Percentiles rank a stretch among this genome's conserved stretches.
phyloP scores from a whole-genome alignment of 345 rosid species.

The Ceriops decandra region DNA sequence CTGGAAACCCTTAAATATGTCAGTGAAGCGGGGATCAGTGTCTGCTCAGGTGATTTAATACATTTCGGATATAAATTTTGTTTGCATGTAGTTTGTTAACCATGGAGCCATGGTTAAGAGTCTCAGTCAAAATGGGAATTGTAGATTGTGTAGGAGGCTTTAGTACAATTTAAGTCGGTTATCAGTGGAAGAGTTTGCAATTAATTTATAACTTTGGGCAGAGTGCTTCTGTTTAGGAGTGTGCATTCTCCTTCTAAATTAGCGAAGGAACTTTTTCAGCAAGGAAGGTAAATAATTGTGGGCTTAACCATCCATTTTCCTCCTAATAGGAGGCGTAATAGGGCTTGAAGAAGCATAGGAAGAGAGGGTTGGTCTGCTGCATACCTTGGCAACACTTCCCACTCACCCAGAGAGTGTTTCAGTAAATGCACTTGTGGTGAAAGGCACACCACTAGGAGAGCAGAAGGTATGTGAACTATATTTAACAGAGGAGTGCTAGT shows the following conservation, averaged over 20 bases:
- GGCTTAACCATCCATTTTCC: constrained; percentile 1
- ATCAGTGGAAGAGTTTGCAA: neutral
- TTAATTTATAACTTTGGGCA: neutral
- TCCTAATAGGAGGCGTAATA: constrained; percentile 78
- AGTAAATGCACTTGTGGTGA: constrained; percentile 81
- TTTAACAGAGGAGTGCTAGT: neutral
- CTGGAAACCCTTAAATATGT: constrained; percentile 78
- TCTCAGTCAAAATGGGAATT: neutral
- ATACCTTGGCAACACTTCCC: constrained; percentile 90
- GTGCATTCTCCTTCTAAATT: neutral
- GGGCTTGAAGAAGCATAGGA: constrained; percentile 98
- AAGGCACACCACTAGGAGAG: constrained; percentile 95
- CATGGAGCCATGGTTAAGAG: no score
- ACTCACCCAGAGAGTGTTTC: constrained; percentile 99
- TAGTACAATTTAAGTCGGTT: neutral
- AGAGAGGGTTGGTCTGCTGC: constrained; percentile 87
- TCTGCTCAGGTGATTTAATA: constrained; percentile 78
- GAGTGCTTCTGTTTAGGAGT: neutral
- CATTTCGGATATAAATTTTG: neutral
- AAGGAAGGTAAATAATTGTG: constrained; percentile 7
- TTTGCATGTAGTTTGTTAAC: neutral
- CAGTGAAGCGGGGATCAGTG: constrained; percentile 90
- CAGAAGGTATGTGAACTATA: constrained; percentile 58
- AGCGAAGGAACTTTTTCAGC: neutral
- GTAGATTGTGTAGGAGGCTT: neutral